These are phyloP conservation scores for Podospora pseudoanserina DNA, from an alignment of 495 filamentous ascomycete genomes.

Conservation along the genomic window DNA sequence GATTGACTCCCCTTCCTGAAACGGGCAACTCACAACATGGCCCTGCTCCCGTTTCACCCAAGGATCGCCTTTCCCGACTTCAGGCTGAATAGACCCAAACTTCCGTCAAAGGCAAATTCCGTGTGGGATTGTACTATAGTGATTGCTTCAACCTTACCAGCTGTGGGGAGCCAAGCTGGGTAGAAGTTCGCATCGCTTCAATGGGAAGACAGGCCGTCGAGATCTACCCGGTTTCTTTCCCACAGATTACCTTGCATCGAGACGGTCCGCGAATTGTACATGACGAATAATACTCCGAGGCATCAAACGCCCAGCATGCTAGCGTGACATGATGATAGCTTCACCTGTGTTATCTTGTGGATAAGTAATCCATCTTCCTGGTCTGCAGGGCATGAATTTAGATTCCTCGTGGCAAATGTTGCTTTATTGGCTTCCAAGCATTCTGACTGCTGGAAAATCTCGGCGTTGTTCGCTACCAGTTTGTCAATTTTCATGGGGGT, in stretches of 20 bases:
- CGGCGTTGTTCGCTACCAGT: background rate
- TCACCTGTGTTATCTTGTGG: background rate
- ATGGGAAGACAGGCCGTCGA: conserved; percentile 7
- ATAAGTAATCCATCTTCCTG: background rate
- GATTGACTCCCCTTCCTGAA: conserved; percentile 1
- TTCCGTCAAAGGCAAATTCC: background rate
- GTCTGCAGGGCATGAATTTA: background rate
- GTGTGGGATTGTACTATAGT: background rate
- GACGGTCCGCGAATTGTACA: background rate
- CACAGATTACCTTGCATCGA: conserved; percentile 8
- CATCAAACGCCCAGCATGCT: background rate
- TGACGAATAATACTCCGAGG: conserved; percentile 17
- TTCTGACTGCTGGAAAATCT: conserved; percentile 16
- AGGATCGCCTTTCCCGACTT: conserved; percentile 13
- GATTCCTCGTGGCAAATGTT: background rate
- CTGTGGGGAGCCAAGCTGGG: background rate
- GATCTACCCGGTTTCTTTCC: conserved; percentile 17
- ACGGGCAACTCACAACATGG: background rate
- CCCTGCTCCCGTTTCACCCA: conserved; percentile 1
- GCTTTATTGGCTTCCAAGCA: background rate
- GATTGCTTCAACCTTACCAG: background rate
- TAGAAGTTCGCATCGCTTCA: conserved; percentile 6
- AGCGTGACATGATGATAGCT: conserved; percentile 8
- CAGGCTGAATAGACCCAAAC: conserved; percentile 23
- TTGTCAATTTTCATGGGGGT: background rate